Evolutionary conservation across 1,284 basidiomycete genomes (phyloP).

Genomic region (Ganoderma boninense): DNA sequence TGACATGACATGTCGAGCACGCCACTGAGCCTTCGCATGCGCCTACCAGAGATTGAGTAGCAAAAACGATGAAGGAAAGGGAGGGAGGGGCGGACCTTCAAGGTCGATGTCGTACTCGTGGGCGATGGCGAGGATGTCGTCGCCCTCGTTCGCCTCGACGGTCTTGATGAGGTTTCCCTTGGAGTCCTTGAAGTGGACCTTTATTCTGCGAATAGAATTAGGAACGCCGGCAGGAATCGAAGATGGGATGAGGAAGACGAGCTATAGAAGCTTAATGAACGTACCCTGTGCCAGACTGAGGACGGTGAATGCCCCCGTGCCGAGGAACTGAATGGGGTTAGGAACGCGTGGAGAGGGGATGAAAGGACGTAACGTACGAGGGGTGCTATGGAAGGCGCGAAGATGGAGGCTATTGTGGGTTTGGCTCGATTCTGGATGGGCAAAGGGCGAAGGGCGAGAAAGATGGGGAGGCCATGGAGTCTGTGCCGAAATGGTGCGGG

Average conservation of each 20-base stretch:
- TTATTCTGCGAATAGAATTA: conserved; percentile 65
- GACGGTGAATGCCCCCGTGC: conserved; percentile 58
- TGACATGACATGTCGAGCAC: conserved; percentile 98
- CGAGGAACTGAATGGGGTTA: conserved; percentile 29
- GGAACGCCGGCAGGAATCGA: conserved; percentile 15
- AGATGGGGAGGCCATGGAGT: neutral
- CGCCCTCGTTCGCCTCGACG: conserved; percentile 93
- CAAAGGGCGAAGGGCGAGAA: neutral
- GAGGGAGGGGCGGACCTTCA: conserved; percentile 73
- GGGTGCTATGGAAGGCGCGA: neutral
- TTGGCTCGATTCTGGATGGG: neutral
- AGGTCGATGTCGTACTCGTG: conserved; percentile 98
- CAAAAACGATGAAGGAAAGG: neutral
- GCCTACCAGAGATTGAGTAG: conserved; percentile 54
- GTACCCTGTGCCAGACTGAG: conserved; percentile 71
- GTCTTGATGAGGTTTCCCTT: conserved; percentile 88
- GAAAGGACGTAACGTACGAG: neutral
- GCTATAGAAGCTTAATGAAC: conserved; percentile 40
- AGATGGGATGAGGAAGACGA: neutral
- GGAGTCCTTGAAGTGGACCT: conserved; percentile 89
- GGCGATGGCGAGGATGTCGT: conserved; percentile 90
- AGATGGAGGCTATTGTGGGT: neutral
- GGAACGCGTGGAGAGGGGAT: neutral
- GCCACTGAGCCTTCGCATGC: conserved; percentile 98
- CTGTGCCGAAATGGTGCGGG: neutral